A percentile compares a stretch with the other conserved stretches of the same genome.
These are phyloP conservation scores for Coffea eugenioides DNA, from an alignment of 257 asterid genomes.

Conservation along the genomic window DNA sequence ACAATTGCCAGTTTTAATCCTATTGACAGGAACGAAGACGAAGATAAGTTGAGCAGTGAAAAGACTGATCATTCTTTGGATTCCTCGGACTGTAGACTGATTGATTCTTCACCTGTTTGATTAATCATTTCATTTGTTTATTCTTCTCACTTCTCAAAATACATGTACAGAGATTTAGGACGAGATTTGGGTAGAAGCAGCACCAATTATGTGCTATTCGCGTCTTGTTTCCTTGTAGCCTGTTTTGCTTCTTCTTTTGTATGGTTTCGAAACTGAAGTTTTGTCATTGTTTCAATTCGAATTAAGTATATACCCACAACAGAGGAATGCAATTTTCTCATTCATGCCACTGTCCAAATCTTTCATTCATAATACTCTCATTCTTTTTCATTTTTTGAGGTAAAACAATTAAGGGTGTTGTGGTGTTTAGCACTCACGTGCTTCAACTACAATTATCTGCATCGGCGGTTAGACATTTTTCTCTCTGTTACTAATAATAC, in stretches of 20 bases:
- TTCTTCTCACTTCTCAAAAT: not conserved
- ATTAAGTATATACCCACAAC: not conserved
- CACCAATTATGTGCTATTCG: not conserved
- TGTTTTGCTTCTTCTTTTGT: not conserved
- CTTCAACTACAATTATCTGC: no score
- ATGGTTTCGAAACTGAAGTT: not conserved
- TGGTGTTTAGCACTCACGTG: no score
- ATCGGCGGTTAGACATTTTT: no score
- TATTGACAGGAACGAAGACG: slow-evolving; percentile 7
- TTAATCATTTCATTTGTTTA: not conserved
- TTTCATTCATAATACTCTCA: not conserved
- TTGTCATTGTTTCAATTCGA: not conserved
- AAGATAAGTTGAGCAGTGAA: not conserved
- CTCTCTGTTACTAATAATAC: no score
- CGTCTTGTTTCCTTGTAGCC: not conserved
- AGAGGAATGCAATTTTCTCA: not conserved
- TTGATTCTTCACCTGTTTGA: slow-evolving; percentile 14
- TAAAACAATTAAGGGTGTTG: no score
- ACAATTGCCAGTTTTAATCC: slow-evolving; percentile 5
- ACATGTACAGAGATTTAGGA: not conserved
- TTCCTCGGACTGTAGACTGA: slow-evolving; percentile 12
- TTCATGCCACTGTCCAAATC: not conserved
- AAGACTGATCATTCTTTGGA: slow-evolving; percentile 3
- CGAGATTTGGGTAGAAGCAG: not conserved
- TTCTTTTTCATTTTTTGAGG: not conserved